Conservation (phyloP, 495 filamentous ascomycete species). For the Lasiosphaeria miniovina region DNA sequence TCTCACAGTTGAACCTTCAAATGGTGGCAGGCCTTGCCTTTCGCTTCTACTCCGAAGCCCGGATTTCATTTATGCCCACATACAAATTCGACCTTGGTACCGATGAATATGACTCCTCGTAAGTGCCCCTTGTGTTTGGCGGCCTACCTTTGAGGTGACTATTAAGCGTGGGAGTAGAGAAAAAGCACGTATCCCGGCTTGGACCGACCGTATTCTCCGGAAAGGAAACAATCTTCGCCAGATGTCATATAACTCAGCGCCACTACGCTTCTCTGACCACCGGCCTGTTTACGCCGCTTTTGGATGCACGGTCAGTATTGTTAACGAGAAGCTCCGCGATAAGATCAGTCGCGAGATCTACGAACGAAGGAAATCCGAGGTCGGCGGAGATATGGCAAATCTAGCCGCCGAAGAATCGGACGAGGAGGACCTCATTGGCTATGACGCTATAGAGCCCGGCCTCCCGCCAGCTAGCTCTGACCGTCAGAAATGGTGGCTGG, state of each 20-base stretch:
- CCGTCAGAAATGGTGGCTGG: constrained; percentile 89
- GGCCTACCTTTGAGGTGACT: too few relatives aligned
- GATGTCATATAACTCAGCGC: constrained; percentile 71
- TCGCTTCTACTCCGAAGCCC: constrained; percentile 83
- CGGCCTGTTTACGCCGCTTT: constrained; percentile 89
- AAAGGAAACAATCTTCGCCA: constrained; percentile 83
- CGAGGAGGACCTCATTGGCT: constrained; percentile 71
- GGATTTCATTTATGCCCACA: constrained; percentile 82
- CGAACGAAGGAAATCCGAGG: constrained; percentile 57
- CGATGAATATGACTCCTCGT: constrained; percentile 91
- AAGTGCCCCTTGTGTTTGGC: constrained; percentile 30
- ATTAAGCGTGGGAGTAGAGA: constrained; percentile 53
- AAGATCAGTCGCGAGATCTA: constrained; percentile 70
- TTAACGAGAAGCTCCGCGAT: constrained; percentile 71
- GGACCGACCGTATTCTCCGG: constrained; percentile 90
- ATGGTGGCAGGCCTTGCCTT: constrained; percentile 92
- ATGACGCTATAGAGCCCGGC: constrained; percentile 72
- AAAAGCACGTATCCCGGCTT: constrained; percentile 91
- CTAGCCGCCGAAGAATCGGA: constrained; percentile 57
- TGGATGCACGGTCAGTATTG: constrained; percentile 71
- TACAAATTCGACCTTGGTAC: constrained; percentile 91
- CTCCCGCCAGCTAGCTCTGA: constrained; percentile 90
- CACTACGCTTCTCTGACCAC: constrained; percentile 87
- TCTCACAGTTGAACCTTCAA: constrained; percentile 76
- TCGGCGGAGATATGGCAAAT: constrained; percentile 46